Evolutionary conservation across 805 yeast genomes (phyloP).

Genomic region (Suhomyces canberraensis): DNA sequence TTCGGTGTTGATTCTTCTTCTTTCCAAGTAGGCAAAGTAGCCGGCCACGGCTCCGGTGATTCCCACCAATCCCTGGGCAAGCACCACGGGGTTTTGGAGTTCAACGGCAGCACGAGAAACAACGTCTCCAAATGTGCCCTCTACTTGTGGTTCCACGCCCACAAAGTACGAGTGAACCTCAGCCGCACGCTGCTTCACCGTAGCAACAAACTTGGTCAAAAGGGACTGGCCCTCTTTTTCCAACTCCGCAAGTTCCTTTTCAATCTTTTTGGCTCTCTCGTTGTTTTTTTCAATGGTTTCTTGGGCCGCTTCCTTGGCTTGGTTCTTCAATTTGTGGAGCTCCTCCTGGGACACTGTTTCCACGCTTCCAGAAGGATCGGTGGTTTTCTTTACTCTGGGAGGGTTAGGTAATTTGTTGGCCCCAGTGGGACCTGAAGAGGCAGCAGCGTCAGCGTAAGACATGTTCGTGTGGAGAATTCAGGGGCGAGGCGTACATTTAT

Average conservation of each 20-base stretch:
- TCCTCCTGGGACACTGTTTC: constrained; percentile 21
- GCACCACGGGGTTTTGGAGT: constrained; percentile 61
- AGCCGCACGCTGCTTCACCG: constrained; percentile 14
- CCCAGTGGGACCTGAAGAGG: constrained; percentile 35
- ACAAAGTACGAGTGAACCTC: constrained; percentile 10
- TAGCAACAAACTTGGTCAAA: constrained; percentile 16
- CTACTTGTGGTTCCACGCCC: constrained; percentile 11
- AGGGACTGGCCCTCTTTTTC: constrained; percentile 20
- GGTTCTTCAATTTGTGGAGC: constrained; percentile 20
- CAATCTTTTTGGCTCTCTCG: constrained; percentile 9
- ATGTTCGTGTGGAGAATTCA: constrained; percentile 3
- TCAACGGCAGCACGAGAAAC: constrained; percentile 30
- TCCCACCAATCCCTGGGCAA: constrained; percentile 50
- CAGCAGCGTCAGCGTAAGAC: constrained; percentile 42
- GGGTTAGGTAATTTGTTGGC: constrained; percentile 31
- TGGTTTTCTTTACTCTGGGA: constrained; percentile 17
- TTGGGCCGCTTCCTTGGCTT: constrained; percentile 17
- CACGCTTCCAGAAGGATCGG: constrained; percentile 22
- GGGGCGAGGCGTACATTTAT: constrained; percentile 4
- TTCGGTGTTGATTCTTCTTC: constrained; percentile 44
- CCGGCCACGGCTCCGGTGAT: constrained; percentile 47
- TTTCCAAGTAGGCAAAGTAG: constrained; percentile 48
- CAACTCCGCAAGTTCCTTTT: constrained; percentile 14
- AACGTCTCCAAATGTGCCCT: constrained; percentile 11
- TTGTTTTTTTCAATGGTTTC: constrained; percentile 17